Evolutionary conservation across 2,329 filamentous ascomycete species (phyloP).

Genomic region (Trichoderma sp.): DNA sequence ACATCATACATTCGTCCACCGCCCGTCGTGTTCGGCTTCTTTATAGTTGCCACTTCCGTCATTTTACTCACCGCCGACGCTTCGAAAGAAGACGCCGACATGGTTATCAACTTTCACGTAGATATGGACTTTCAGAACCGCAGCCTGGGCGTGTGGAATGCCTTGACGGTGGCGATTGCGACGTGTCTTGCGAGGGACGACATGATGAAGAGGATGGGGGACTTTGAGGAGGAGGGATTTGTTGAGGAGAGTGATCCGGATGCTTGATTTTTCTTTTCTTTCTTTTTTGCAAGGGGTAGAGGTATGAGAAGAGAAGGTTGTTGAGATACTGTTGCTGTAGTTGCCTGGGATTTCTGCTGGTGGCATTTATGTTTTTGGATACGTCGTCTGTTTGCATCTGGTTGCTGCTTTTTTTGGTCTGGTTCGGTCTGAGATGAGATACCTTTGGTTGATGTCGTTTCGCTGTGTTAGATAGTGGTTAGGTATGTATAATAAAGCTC

Average conservation of each 20-base stretch:
- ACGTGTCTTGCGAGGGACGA: constrained; percentile 42
- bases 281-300: background rate
- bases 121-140: constrained; percentile 39
- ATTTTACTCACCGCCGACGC: constrained; percentile 42
- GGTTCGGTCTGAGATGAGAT: background rate
- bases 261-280: constrained; percentile 26
- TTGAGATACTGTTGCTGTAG: background rate
- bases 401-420: background rate
- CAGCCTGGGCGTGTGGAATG: constrained; percentile 45
- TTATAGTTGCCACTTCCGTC: constrained; percentile 40
- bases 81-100: constrained; percentile 31
- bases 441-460: background rate
- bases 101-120: constrained; percentile 44
- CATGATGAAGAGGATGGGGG: constrained; percentile 32
- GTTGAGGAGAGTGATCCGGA: constrained; percentile 39
- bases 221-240: constrained; percentile 35
- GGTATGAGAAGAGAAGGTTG: background rate
- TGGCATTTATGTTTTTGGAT: background rate
- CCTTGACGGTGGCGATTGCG: constrained; percentile 40
- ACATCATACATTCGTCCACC: constrained; percentile 31
- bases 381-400: background rate
- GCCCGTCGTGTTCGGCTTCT: constrained; percentile 44
- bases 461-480: background rate
- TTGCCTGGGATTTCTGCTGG: background rate
- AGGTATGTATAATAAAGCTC: background rate